These are phyloP conservation scores for Henckelia pumila DNA, from an alignment of 257 asterid genomes.

Conservation along the genomic window DNA sequence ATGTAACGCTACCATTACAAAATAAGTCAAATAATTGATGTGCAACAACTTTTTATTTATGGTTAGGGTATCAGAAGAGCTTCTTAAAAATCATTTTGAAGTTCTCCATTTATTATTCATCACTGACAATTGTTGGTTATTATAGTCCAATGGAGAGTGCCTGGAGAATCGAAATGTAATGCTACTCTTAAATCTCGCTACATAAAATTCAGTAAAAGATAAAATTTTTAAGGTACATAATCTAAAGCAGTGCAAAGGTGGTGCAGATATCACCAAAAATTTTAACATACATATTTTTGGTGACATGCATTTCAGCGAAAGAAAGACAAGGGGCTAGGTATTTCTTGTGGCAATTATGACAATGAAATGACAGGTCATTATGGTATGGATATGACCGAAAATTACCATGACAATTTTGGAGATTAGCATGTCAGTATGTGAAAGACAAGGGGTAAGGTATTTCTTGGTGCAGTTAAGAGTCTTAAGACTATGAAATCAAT, in stretches of 20 bases:
- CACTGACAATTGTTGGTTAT: neutral
- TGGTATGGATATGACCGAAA: conserved; percentile 5
- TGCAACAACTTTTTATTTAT: neutral
- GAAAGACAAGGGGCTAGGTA: conserved; percentile 13
- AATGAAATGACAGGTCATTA: conserved; percentile 6
- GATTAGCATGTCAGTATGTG: conserved; percentile 6
- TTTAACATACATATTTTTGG: neutral
- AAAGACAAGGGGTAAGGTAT: conserved; percentile 12
- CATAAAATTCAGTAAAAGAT: neutral
- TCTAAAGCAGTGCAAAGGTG: neutral
- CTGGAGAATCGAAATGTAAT: neutral
- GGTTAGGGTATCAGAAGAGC: neutral
- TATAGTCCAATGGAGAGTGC: neutral
- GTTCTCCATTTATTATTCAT: neutral
- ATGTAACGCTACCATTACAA: neutral
- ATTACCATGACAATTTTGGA: conserved; percentile 1
- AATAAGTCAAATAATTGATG: neutral
- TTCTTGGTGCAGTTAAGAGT: conserved; percentile 10
- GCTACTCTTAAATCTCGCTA: conserved; percentile 3
- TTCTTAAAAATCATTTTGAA: neutral
- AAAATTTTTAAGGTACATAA: neutral
- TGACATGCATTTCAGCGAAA: conserved; percentile 2
- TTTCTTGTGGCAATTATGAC: conserved; percentile 14
- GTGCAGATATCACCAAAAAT: conserved; percentile 2
- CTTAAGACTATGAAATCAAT: neutral